Evolutionary conservation across 805 yeast genomes (phyloP), one percentile per base, ranked within the genome.

Genomic region (Kodamaea kaohsiungensis): DNA sequence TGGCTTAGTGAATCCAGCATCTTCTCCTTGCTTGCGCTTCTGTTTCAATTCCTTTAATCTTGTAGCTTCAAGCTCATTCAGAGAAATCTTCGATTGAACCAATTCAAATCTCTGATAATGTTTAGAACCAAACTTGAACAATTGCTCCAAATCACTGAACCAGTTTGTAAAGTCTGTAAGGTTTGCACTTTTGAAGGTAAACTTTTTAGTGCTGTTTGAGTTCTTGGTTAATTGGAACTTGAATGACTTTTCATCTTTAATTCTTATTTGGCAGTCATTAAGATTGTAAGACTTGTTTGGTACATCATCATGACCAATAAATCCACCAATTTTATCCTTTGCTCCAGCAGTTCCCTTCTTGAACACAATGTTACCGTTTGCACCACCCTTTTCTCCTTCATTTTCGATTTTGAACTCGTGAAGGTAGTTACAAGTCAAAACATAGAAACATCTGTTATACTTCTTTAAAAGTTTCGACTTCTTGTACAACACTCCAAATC

Each of bases 141-240:
- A 68, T 56, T 83, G 85, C 30, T 72, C 69, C 46, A 86, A 66
- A 63, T 85, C 87, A 27, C 74, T 77, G 37, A 73, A 68, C 90
- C 90, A 86, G 58, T 75, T 76, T 22, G 63, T 64, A 49, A 79
- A 79, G 50, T 81, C 81, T 37, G 68, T 72, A 13, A 60, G 66
- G 25, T 71, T 73, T 56, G 77, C 62, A 66, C 86, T 69, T 69
- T 78, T 72, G 65, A 80, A 80, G 1, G 76, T 71, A 48, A 62
- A 60, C 60, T 71, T 74, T 30, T 70, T 70, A 16, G 64, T 56
- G 16, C 60, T 53, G 53, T 68, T 67, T 10, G 70, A 60, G 17
- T 56, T 61, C 56, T 67, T 69, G 19, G 63, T 56, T 52, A 76
- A 59, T 19, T 70, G 64, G 53, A 76, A 75, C 58, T 75, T 76